These are phyloP conservation scores for Verticillium klebahnii DNA, from an alignment of 2,329 filamentous ascomycete species.

Conservation along the genomic window DNA sequence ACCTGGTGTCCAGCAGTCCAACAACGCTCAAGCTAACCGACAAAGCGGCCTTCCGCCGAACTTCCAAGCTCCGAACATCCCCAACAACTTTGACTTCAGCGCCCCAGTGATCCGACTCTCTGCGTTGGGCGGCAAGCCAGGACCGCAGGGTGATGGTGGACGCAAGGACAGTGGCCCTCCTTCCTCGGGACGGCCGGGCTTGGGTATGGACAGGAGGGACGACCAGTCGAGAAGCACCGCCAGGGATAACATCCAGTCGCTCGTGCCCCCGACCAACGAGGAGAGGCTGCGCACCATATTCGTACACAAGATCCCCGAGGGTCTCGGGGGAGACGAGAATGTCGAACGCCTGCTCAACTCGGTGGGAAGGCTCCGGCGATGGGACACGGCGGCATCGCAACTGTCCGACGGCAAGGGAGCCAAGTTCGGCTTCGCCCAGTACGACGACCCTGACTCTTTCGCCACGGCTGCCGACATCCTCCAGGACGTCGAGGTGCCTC, in stretches of 20 bases:
- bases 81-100: slow-evolving; percentile 98
- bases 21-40: slow-evolving; percentile 70
- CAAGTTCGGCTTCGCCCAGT: slow-evolving; percentile 94
- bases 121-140: slow-evolving; percentile 65
- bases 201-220: slow-evolving; percentile 59
- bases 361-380: slow-evolving; percentile 77
- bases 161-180: slow-evolving; percentile 41
- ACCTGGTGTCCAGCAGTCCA: slow-evolving; percentile 73
- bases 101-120: slow-evolving; percentile 93
- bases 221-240: slow-evolving; percentile 65
- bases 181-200: slow-evolving; percentile 38
- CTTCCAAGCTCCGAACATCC: slow-evolving; percentile 85
- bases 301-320: slow-evolving; percentile 78
- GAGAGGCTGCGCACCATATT: slow-evolving; percentile 92
- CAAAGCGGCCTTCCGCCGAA: slow-evolving; percentile 74
- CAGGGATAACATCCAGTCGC: slow-evolving; percentile 63
- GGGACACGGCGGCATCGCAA: slow-evolving; percentile 67
- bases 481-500: slow-evolving; percentile 74
- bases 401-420: slow-evolving; percentile 69
- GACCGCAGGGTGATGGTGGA: slow-evolving; percentile 30
- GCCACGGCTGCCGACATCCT: slow-evolving; percentile 81
- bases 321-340: slow-evolving; percentile 69
- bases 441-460: slow-evolving; percentile 85
- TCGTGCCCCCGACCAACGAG: slow-evolving; percentile 80
- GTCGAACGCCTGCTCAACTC: slow-evolving; percentile 73